phyloP scores from a whole-genome alignment of 192 early-diverging fungal species.

The Diversispora epigaea region DNA sequence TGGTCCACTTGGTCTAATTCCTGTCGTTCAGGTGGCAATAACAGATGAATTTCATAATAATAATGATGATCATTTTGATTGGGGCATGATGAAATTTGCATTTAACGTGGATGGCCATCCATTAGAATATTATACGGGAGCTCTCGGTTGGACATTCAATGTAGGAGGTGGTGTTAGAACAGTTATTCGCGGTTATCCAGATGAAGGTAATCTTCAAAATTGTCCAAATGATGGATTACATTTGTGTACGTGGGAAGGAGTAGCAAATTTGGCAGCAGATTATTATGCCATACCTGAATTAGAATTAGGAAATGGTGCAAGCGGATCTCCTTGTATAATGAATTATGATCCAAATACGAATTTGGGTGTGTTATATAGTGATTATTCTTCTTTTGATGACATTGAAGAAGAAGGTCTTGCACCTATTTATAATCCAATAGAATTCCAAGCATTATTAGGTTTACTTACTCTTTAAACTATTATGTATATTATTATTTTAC shows the following conservation, averaged over 20 bases:
- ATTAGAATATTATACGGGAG: neutral
- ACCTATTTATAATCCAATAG: neutral
- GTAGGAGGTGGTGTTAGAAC: neutral
- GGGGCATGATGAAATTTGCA: neutral
- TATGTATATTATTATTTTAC: neutral
- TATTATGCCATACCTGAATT: neutral
- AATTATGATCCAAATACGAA: conserved; percentile 5
- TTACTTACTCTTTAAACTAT: neutral
- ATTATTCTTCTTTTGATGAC: neutral
- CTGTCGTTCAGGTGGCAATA: neutral
- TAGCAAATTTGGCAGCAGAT: neutral
- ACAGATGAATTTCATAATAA: neutral
- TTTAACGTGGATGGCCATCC: neutral
- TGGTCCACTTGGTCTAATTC: no score
- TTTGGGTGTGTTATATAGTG: neutral
- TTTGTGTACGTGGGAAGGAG: neutral
- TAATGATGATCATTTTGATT: neutral
- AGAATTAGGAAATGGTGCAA: neutral
- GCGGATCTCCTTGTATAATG: neutral
- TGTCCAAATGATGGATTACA: neutral
- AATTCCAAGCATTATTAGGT: neutral
- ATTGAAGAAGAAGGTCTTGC: neutral
- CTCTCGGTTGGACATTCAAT: neutral
- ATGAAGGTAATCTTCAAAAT: neutral
- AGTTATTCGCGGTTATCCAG: neutral